phyloP scores from a whole-genome alignment of 2,329 filamentous ascomycete genomes.

The Sarocladium brachiariae region DNA sequence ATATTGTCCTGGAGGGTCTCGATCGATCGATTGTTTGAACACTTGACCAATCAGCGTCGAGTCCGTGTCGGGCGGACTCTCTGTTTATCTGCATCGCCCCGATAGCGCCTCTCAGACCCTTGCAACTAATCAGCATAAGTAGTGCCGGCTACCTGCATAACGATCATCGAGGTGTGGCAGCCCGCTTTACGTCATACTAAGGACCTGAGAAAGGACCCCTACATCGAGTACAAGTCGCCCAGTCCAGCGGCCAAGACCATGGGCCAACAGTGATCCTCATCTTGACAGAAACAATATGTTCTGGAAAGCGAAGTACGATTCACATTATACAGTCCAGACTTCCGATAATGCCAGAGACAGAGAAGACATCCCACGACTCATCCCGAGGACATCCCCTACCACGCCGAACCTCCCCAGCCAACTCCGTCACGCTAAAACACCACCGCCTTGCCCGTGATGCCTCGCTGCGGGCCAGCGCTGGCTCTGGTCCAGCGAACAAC shows the following conservation, averaged over 20 bases:
- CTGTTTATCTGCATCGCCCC: background rate
- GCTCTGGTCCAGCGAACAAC: slow-evolving; percentile 17
- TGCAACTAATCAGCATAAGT: no score
- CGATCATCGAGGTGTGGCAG: background rate
- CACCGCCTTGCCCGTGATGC: slow-evolving; percentile 39
- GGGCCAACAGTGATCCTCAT: background rate
- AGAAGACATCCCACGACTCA: slow-evolving; percentile 17
- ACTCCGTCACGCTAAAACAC: slow-evolving; percentile 40
- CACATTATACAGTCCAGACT: slow-evolving; percentile 9
- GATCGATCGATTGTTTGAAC: slow-evolving; percentile 11
- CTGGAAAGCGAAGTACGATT: slow-evolving; percentile 22
- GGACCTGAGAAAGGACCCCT: background rate
- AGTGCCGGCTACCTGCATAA: background rate
- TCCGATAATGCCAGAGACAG: slow-evolving; percentile 24
- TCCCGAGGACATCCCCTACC: slow-evolving; percentile 34
- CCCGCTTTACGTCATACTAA: slow-evolving; percentile 1
- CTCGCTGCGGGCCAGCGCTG: slow-evolving; percentile 22
- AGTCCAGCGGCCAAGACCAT: background rate
- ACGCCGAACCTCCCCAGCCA: slow-evolving; percentile 35
- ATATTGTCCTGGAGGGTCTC: slow-evolving; percentile 13
- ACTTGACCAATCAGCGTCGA: slow-evolving; percentile 2
- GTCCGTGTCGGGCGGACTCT: background rate
- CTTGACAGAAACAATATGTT: slow-evolving; percentile 11
- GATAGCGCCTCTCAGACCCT: no score
- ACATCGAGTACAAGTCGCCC: background rate